Base-by-base conservation (phyloP, 129 eudicot species). In the Oenanthe sinensis region DNA sequence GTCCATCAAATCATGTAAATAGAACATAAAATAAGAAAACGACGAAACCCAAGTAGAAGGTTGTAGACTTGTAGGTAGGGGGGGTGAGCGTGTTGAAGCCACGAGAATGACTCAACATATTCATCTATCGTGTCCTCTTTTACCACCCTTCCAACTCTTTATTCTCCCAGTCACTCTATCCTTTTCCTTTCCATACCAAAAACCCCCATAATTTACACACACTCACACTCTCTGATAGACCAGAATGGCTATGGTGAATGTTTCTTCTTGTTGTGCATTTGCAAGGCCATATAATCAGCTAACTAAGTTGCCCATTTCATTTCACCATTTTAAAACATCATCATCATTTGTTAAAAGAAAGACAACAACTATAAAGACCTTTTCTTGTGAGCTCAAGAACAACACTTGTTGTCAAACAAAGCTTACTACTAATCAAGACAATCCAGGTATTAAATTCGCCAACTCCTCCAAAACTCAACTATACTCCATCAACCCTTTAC, bases 401-500 rank as follows among this genome's bases (percentile, higher is more conserved):
- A 42, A 74, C 37, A 39, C 33, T 40, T 62, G 67, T 50, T 42
- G 79, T 42, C 84, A 85, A 58, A 26, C 36, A 46, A 15, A 10
- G 19, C 22, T 44, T n/a, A 10, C 58, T 20, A 33, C 36, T 33
- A 45, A 14, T 43, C 20, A 43, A 22, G 81, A 82, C 12, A 65
- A 55, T 14, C 82, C 50, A n/a, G 82, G 71, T 46, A 78, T 12
- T 52, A 82, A 83, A 68, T 20, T 40, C 45, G 43, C 8, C 46
- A 84, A 47, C 44, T 55, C 77, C 48, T 78, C 43, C 50, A 88
- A 89, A 78, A 91, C 82, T 45, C 45, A 80, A 30, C 67, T 95
- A 50, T 88, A 95, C 81, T 95, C 98, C 6, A 42, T 90, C 69
- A 85, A 87, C 26, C 98, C 98, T 79, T 80, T 90, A 15, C 87